These are phyloP conservation scores for Conticribra weissflogii DNA, from an alignment of 108 stramenopile genomes.

Conservation along the genomic window DNA sequence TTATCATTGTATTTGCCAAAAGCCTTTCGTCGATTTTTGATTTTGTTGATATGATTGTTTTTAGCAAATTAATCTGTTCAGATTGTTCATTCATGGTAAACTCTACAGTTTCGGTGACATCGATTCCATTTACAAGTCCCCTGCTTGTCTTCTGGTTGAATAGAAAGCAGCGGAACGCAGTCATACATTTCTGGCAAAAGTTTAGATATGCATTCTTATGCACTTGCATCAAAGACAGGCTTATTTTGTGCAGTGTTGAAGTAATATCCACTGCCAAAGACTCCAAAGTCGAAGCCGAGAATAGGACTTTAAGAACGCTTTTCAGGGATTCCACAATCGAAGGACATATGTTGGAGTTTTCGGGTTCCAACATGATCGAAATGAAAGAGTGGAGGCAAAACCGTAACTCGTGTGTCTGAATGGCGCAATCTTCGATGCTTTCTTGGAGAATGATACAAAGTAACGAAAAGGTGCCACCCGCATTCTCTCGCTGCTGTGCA, in stretches of 20 bases:
- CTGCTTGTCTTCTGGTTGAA: slow-evolving; percentile 23
- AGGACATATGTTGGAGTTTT: slow-evolving; percentile 24
- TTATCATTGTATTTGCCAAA: slow-evolving; percentile 34
- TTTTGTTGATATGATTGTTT: slow-evolving; percentile 30
- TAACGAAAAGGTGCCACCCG: slow-evolving; percentile 44
- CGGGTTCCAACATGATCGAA: slow-evolving; percentile 33
- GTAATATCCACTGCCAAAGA: slow-evolving; percentile 17
- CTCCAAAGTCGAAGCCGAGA: slow-evolving; percentile 28
- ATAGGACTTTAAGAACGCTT: slow-evolving; percentile 26
- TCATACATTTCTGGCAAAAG: slow-evolving; percentile 14
- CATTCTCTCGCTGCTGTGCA: slow-evolving; percentile 36
- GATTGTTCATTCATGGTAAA: background rate
- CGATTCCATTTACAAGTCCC: slow-evolving; percentile 16
- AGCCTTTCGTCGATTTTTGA: slow-evolving; percentile 19
- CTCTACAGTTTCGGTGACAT: slow-evolving; percentile 2
- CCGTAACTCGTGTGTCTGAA: slow-evolving; percentile 43
- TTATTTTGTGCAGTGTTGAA: slow-evolving; percentile 39
- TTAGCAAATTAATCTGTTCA: slow-evolving; percentile 11
- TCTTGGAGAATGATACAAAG: slow-evolving; percentile 50
- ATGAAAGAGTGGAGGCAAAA: slow-evolving; percentile 62
- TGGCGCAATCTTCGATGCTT: slow-evolving; percentile 22
- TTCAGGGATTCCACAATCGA: slow-evolving; percentile 27
- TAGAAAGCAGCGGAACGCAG: slow-evolving; percentile 11
- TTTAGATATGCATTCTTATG: slow-evolving; percentile 27
- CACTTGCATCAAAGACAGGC: slow-evolving; percentile 39